Base-by-base conservation (phyloP, 1,284 basidiomycete genomes). In the Malassezia cuniculi region DNA sequence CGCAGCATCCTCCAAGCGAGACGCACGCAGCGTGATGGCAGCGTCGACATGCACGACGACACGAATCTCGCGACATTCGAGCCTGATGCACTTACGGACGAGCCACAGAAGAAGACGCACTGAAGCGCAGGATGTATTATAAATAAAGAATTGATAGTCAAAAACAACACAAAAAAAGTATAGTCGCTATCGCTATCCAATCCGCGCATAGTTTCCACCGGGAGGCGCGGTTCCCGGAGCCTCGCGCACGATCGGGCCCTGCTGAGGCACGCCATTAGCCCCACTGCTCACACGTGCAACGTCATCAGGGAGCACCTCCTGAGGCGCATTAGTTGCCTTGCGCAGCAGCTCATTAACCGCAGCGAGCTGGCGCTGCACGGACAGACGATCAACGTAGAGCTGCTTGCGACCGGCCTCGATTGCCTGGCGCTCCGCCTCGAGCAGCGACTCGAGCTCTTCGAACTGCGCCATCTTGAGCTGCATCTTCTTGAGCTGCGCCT, bases 401-500 rank as follows among this genome's bases (percentile, higher is more conserved):
- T 64, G 60, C 17, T 56, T 39, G 10, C 62, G 39, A 2, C 54
- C 55, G 0, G 58, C 55, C 35, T 66, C 63, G 15, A 66, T 35
- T 5, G 31, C 34, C 14, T 58, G 49, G 7, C 60, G 45, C 36
- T 66, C 63, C 5, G 54, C 41, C 24, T 66, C 63, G 28, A 66
- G 54, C 18, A 66, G 40, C 8, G 48, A 41, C 39, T 66, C 63
- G 24, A 66, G 52, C 35, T 63, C 52, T 24, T 63, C 57, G 33
- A 66, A 65, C 31, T 66, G 63, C 5, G 46, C 30, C 60, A 66
- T 63, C 25, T 66, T 66, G 14, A 66, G 40, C 42, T 54, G 36
- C 33, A 97, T 78, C 69, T 95, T 95, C 14, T 79, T 80, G 31
- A 94, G 74, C 41, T 90, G 93, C 20, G 90, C 76, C 59, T 86